Evolutionary conservation across 768 basidiomycete genomes (phyloP), one percentile per base, ranked within the genome.

Genomic region (Gymnopilus junonius): DNA sequence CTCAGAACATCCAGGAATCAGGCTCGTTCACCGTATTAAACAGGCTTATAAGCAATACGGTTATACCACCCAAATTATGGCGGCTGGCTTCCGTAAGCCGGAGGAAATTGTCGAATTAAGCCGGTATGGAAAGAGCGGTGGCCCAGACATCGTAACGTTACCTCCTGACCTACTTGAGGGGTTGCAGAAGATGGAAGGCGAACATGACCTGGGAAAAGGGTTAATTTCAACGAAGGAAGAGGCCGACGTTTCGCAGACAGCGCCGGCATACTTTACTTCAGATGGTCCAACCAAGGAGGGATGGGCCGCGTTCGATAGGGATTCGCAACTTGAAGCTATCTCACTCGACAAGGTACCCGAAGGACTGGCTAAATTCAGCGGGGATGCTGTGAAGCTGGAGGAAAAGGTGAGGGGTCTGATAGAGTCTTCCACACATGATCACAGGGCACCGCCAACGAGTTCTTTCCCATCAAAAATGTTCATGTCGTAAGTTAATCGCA

Each of bases 291-390:
- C 64, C 7, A 29, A 39, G 6, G 57, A 66, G 17, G 72, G 67
- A 2, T 65, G 67, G 27, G 50, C 62, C 4, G 32, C 65, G 4
- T 77, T 73, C 63, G 63, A 63, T 14, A 43, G 62, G 3, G 73
- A 76, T 55, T 64, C 74, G 20, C 31, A 42, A 37, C 54, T 62
- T 27, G 75, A 77, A 64, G 66, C 53, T 51, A 74, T 76, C 23
- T 63, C 73, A 14, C 58, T 74, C 7, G 75, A 72, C 31, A 78
- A 78, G 65, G 76, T 79, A 3, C 73, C 77, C 1, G 77, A 77
- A 64, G 78, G 76, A 1, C 45, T 78, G 55, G 69, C 65, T 5
- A 78, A 78, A 60, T 78, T 79, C 59, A 69, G 74, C 12, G 70
- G 68, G 8, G 78, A 79, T 51, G 72, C 74, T 21, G 66, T 67